Evolutionary conservation across 768 basidiomycete species (phyloP).

Genomic region (Tulasnella sp.): DNA sequence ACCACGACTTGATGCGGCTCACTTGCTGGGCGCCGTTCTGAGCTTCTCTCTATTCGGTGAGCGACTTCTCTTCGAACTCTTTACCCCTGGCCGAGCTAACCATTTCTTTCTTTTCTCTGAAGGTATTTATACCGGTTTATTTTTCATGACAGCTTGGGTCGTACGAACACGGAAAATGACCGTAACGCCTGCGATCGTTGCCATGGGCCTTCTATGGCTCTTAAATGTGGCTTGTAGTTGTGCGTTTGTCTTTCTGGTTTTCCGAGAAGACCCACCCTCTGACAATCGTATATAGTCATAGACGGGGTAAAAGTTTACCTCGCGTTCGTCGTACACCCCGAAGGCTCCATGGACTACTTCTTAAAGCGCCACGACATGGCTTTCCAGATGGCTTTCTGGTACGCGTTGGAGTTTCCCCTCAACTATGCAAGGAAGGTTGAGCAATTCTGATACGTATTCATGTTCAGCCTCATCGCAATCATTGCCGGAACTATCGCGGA

Average conservation of each 20-base stretch:
- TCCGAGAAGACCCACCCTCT: background rate
- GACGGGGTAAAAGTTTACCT: background rate
- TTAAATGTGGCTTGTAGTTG: background rate
- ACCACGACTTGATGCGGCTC: background rate
- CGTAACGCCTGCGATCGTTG: background rate
- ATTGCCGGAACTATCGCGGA: background rate
- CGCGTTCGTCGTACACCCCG: background rate
- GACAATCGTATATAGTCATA: background rate
- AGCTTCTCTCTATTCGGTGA: background rate
- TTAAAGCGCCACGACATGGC: background rate
- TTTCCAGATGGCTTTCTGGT: background rate
- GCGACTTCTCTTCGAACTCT: too few relatives aligned
- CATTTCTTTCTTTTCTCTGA: background rate
- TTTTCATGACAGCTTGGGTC: background rate
- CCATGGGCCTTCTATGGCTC: background rate
- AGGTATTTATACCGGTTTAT: background rate
- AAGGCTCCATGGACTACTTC: background rate
- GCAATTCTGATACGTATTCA: background rate
- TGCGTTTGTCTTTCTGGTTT: background rate
- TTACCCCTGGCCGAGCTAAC: too few relatives aligned
- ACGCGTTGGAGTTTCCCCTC: background rate
- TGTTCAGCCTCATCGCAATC: background rate
- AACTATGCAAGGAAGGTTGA: background rate
- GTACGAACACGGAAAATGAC: background rate
- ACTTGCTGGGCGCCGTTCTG: background rate